Evolutionary conservation across 352 stramenopile species (phyloP).

Genomic region (Phytophthora constricta): DNA sequence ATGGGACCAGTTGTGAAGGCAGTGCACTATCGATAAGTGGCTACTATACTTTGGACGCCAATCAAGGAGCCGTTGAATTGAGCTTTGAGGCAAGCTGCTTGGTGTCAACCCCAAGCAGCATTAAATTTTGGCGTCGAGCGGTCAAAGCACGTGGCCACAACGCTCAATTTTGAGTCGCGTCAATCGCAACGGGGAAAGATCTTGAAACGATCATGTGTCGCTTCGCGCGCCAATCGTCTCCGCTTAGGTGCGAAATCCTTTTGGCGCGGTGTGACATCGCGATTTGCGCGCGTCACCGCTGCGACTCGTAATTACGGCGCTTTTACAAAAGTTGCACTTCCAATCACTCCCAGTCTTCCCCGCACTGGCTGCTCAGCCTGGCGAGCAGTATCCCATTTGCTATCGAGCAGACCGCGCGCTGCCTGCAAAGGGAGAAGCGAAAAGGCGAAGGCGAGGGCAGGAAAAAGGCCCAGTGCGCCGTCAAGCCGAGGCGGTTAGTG

Average conservation of each 20-base stretch:
- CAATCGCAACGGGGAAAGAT: not conserved
- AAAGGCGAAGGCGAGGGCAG: not conserved
- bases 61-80: not conserved
- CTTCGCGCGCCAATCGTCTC: not conserved
- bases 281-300: not conserved
- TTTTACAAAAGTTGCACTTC: not conserved
- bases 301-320: too few species aligned
- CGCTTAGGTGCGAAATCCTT: not conserved
- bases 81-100: too few species aligned
- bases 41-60: too few species aligned
- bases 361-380: not conserved
- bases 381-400: constrained; percentile 2
- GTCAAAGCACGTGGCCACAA: not conserved
- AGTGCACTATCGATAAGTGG: too few species aligned
- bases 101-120: too few species aligned
- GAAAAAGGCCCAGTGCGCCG: not conserved
- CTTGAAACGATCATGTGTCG: not conserved
- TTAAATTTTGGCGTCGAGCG: not conserved
- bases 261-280: not conserved
- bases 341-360: not conserved
- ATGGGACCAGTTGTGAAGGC: not conserved
- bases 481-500: not conserved
- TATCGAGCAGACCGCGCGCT: not conserved
- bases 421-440: not conserved
- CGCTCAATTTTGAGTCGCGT: not conserved